Evolutionary conservation across 495 filamentous ascomycete genomes (phyloP), one percentile per base, ranked within the genome.

Genomic region (Penicillium samsonianum): DNA sequence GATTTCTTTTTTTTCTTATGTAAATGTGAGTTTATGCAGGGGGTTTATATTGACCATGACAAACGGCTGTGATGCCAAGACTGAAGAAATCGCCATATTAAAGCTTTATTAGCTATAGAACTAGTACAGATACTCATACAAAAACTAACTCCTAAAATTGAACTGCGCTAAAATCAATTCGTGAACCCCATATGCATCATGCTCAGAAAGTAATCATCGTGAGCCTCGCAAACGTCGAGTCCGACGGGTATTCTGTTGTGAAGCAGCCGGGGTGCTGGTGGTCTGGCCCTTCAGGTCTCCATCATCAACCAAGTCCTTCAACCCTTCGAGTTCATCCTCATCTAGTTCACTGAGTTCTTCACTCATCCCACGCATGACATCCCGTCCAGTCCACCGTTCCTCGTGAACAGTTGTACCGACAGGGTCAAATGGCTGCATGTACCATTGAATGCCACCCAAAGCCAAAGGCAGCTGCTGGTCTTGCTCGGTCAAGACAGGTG

Each of bases 331-430:
- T 71, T 91, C 88, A 17, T 92, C 91, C 46, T 95, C 92, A 53
- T 93, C 91, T 63, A 96, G 82, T 59, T 96, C 92, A 50, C 86
- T 92, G 6, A 96, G 78, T 54, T 93, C 90, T 68, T 94, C 92
- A 56, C 89, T 92, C 77, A 92, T 85, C 16, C 82, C 86, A 16
- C 90, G 82, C 63, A 90, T 79, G 9, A 88, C 83, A 48, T 91
- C 89, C 19, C 87, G 79, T 12, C 88, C 91, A 4, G 84, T 86
- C 84, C 89, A 92, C 54, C 86, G 80, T 72, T 92, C 89, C 49
- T 91, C 88, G 62, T 87, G 74, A 20, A 90, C 75, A 1, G 82
- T 90, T 0, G 90, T 95, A 17, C 93, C 91, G 50, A 82, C 67
- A 0, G 88, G 89, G 37, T 93, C 84, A 64, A 94, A 93, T 11